Conservation (phyloP, 2,329 filamentous ascomycete genomes). For the Ascochyta pisi region DNA sequence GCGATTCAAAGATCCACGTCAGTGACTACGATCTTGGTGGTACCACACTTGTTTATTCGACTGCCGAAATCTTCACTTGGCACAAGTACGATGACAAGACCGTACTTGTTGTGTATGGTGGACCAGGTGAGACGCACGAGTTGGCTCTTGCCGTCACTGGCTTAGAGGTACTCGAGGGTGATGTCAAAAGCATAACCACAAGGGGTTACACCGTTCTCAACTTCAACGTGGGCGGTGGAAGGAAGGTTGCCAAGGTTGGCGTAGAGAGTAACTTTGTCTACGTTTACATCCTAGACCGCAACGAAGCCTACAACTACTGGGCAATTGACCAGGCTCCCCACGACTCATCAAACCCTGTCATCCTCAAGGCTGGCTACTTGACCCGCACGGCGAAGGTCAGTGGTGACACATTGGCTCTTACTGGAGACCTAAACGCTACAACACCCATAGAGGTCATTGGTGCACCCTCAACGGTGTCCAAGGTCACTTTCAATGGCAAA, state of each 20-base stretch:
- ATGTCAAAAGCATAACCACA: conserved; percentile 46
- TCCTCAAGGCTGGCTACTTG: conserved; percentile 70
- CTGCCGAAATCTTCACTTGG: conserved; percentile 73
- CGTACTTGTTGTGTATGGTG: conserved; percentile 69
- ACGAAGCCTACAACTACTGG: conserved; percentile 74
- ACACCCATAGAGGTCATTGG: conserved; percentile 73
- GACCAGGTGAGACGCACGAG: conserved; percentile 68
- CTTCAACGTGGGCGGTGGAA: conserved; percentile 63
- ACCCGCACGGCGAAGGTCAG: conserved; percentile 65
- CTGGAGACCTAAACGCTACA: conserved; percentile 75
- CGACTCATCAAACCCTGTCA: conserved; percentile 52
- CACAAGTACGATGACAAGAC: conserved; percentile 67
- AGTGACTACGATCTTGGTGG: conserved; percentile 70
- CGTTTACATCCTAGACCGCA: conserved; percentile 68
- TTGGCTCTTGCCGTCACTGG: conserved; percentile 57
- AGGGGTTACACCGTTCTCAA: conserved; percentile 58
- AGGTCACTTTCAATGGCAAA: conserved; percentile 68
- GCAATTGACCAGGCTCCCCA: conserved; percentile 58
- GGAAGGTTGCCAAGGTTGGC: conserved; percentile 59
- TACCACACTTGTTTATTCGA: conserved; percentile 69
- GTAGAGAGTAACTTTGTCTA: conserved; percentile 54
- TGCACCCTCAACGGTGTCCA: conserved; percentile 59
- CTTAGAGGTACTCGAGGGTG: conserved; percentile 52
- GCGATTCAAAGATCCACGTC: conserved; percentile 72
- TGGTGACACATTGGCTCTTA: conserved; percentile 65